Percentiles rank a stretch among this genome's conserved stretches.
These are phyloP conservation scores for Ascochyta fabae DNA, from an alignment of 2,329 filamentous ascomycete species.

Conservation along the genomic window DNA sequence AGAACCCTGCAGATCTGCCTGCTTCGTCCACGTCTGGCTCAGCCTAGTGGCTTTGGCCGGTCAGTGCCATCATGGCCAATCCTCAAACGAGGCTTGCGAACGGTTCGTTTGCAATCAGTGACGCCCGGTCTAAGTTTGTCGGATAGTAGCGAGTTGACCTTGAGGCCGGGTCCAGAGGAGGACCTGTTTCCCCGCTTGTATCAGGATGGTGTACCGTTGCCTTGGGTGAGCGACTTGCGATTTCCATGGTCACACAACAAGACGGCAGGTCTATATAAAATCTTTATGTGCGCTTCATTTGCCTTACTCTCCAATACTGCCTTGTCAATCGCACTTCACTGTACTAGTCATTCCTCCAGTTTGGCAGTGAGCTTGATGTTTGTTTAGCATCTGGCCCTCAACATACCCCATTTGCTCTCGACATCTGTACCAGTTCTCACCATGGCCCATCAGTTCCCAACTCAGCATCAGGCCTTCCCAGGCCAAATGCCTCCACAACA, in stretches of 20 bases:
- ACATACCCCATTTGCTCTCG: background rate
- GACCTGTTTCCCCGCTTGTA: slow-evolving; percentile 19
- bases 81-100: slow-evolving; percentile 22
- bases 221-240: slow-evolving; percentile 7
- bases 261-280: slow-evolving; percentile 20
- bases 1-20: slow-evolving; percentile 21
- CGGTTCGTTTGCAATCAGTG: slow-evolving; percentile 22
- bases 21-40: slow-evolving; percentile 10
- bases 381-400: background rate
- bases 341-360: background rate
- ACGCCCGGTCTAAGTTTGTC: slow-evolving; percentile 6
- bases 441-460: slow-evolving; percentile 22
- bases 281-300: slow-evolving; percentile 21
- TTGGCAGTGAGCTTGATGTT: background rate
- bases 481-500: slow-evolving; percentile 18
- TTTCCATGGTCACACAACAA: slow-evolving; percentile 12
- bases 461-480: slow-evolving; percentile 17
- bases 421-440: background rate
- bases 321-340: slow-evolving; percentile 9
- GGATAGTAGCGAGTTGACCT: slow-evolving; percentile 7
- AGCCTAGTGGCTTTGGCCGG: slow-evolving; percentile 33
- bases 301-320: slow-evolving; percentile 16
- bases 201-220: slow-evolving; percentile 18
- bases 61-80: slow-evolving; percentile 22
- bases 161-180: slow-evolving; percentile 9